Evolutionary conservation across 768 basidiomycete genomes (phyloP), one percentile per base, ranked within the genome.

Genomic region (Boletellus ananas): DNA sequence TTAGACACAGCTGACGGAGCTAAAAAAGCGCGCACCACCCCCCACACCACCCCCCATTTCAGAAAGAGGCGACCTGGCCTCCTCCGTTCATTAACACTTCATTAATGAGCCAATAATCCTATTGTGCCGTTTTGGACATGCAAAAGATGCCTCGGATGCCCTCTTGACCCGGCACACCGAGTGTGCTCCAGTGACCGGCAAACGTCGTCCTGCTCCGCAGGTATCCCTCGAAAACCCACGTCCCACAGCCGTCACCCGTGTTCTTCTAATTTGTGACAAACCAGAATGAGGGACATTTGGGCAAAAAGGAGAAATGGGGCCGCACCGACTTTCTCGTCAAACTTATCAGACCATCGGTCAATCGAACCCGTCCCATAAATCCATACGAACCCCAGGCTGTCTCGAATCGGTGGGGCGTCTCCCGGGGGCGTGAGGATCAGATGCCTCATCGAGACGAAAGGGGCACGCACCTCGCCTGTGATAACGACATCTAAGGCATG

Each of bases 311-410:
- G 49, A 58, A 45, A 42, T 55, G 49, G 46, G 31, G 45, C 52
- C 79, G 53, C 58, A 85, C 84, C 57, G 83, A 78, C 67, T 80
- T 74, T 61, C 85, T 76, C 63, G 76, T 78, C 62, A 88, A 69
- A 42, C 73, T 71, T 53, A 90, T 76, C 57, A 73, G 65, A 16
- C 86, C 87, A 61, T 85, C 80, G 34, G 71, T 70, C 23, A 70
- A 52, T 31, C 77, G 71, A 39, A 87, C 73, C 21, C 78, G 70
- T 43, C 87, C 87, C 11, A 72, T 70, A 59, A 83, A 80, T 50
- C 64, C 74, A 64, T 79, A 87, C 11, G 79, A 78, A 5, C 81
- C 84, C 85, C 87, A 90, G 8, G 82, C 81, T 34, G 71, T 69
- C 51, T 81, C 80, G 47, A 81, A 78, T 41, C 74, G 72, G 41